Evolutionary conservation across 2,329 filamentous ascomycete species (phyloP), one percentile per base, ranked within the genome.

Genomic region (Microascus cirrosus): DNA sequence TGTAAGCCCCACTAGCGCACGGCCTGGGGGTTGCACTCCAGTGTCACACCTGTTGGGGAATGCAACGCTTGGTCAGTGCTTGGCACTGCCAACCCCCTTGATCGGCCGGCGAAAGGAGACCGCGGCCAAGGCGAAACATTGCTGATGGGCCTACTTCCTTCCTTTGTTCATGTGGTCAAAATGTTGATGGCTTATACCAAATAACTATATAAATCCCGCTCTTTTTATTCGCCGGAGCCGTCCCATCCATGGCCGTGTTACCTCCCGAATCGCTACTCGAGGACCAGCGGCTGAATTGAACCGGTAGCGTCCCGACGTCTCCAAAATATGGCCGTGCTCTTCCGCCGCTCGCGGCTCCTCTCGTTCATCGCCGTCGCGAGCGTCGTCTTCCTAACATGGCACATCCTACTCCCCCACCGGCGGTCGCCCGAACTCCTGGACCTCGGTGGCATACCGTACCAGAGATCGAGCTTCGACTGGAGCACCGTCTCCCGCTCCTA

Each of bases 381-480:
- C n/a, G 13, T 54, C 28, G 32, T 54, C 22, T 58, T 54, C 56
- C 51, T 58, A 15, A 54, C 50, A 22, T 39, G 35, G 25, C 52
- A 34, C 20, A 54, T 50, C 18, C 51, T 58, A 6, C 22, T 54
- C 20, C 34, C 50, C 20, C 36, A 36, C 22, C 36, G 20, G 13
- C 7, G n/a, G n/a, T n/a, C 12, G 10, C 20, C 15, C 22, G 24
- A 58, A 7, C 2, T 13, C 45, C 25, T 42, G 5, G 18, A 45
- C 32, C 55, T 61, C 15, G 45, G 28, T 15, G 61, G 58, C 24
- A 58, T 62, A 18, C 57, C 55, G n/a, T 66, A 59, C 62, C 61
- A 54, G 65, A 69, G 54, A 65, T 62, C 35, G 58, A 60, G 58
- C 65, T 65, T 69, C 60, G 64, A 71, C 58, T 73, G 71, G 71